Evolutionary conservation across 306 rosid species (phyloP).

Genomic region (Cucurbita argyrosperma): DNA sequence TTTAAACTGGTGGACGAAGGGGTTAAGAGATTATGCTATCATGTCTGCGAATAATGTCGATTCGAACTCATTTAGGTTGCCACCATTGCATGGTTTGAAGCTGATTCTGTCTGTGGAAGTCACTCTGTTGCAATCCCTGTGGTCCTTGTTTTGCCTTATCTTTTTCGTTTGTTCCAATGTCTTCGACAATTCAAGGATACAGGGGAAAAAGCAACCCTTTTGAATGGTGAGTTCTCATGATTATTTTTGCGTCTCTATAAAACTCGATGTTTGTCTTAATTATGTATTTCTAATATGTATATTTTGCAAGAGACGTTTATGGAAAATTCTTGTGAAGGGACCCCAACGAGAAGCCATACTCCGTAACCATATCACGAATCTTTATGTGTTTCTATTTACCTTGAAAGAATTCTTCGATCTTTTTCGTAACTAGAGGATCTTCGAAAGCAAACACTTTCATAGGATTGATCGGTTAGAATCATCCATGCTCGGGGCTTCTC

Average conservation of each 20-base stretch:
- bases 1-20: neutral
- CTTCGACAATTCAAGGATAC: slow-evolving; percentile 91
- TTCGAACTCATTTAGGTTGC: slow-evolving; percentile 60
- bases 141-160: slow-evolving; percentile 90
- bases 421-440: neutral
- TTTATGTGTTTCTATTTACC: neutral
- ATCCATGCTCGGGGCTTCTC: neutral
- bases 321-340: neutral
- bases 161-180: slow-evolving; percentile 90
- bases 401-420: neutral
- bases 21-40: neutral
- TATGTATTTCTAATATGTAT: neutral
- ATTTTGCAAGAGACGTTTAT: neutral
- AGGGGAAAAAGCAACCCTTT: slow-evolving; percentile 63
- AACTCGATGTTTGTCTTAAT: neutral
- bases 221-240: slow-evolving; percentile 54
- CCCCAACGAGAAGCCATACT: neutral
- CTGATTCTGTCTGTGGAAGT: slow-evolving; percentile 97
- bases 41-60: neutral
- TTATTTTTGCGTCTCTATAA: neutral
- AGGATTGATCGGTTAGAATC: neutral
- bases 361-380: neutral
- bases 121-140: slow-evolving; percentile 87
- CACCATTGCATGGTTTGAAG: slow-evolving; percentile 99
- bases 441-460: neutral